Evolutionary conservation across 2,329 filamentous ascomycete genomes (phyloP).

Genomic region (Shiraia sp.): DNA sequence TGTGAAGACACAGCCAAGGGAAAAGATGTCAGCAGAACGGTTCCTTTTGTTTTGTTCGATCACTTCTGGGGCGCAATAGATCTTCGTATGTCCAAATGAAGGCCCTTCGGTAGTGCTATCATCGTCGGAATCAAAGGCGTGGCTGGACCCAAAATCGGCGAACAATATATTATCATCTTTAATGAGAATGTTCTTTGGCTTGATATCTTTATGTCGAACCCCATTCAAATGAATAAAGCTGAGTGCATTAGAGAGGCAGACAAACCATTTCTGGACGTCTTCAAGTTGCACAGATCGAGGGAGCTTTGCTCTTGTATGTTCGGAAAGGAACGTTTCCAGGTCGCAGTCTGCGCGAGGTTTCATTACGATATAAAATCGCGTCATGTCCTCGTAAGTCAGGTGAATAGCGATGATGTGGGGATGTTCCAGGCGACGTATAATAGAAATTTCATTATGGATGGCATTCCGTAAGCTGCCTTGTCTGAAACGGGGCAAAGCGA

Average conservation of each 20-base stretch:
- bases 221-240: constrained; percentile 19
- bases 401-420: constrained; percentile 16
- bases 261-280: neutral
- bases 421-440: constrained; percentile 11
- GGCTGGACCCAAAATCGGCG: constrained; percentile 23
- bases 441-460: constrained; percentile 18
- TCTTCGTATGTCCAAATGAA: constrained; percentile 14
- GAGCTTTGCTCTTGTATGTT: no score
- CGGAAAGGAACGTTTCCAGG: constrained; percentile 13
- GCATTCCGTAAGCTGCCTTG: constrained; percentile 7
- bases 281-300: neutral
- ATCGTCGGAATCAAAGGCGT: constrained; percentile 14
- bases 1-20: constrained; percentile 20
- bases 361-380: constrained; percentile 17
- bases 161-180: constrained; percentile 16
- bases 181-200: constrained; percentile 21
- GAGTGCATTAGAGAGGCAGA: constrained; percentile 17
- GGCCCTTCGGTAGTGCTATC: constrained; percentile 16
- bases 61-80: constrained; percentile 23
- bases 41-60: constrained; percentile 8
- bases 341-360: constrained; percentile 17
- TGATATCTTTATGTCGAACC: constrained; percentile 26
- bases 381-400: constrained; percentile 19
- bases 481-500: constrained; percentile 14
- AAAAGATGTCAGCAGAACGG: constrained; percentile 19